Evolutionary conservation across 495 filamentous ascomycete genomes (phyloP), one percentile per base, ranked within the genome.

Genomic region (Lepraria neglecta): DNA sequence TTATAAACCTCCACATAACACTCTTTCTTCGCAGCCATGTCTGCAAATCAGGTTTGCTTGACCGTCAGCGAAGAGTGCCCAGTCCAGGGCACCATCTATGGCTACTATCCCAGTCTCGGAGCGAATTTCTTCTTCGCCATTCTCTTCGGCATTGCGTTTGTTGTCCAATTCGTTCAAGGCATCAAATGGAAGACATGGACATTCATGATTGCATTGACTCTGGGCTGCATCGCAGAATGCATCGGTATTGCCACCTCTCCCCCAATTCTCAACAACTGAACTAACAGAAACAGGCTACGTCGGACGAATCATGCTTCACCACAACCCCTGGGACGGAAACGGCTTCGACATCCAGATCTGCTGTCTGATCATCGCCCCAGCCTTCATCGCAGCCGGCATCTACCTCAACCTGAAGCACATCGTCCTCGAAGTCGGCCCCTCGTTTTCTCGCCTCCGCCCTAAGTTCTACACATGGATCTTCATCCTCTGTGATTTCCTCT

Each of bases 341-440:
- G 84, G 80, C 10, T 88, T 87, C 70, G 78, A 87, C 68, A 78
- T 85, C 35, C 85, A 88, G 52, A 87, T 88, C 64, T 80, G 82
- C 68, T 83, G 83, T 68, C 75, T 89, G 65, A 82, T 87, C 58
- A 78, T 88, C 5, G 81, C 80, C 5, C 86, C 86, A 0, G 85
- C 84, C 30, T 82, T 88, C 42, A 70, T 88, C 67, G 81, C 84
- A 45, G 82, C 84, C 12, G 81, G 81, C 56, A 76, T 88, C 65
- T 89, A 89, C 70, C 76, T 88, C 4, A 86, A 83, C 2, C 78
- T 88, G 42, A 88, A 87, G 68, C 83, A 87, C 67, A 71, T 84
- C 56, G 77, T 84, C 59, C 72, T 87, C 19, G 70, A 75, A 35
- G 71, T 87, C 44, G 79, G 78, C 61, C 73, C 81, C 14, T 60